Conservation (phyloP, 371 early-diverging fungal genomes). For the Sporodiniella umbellata region DNA sequence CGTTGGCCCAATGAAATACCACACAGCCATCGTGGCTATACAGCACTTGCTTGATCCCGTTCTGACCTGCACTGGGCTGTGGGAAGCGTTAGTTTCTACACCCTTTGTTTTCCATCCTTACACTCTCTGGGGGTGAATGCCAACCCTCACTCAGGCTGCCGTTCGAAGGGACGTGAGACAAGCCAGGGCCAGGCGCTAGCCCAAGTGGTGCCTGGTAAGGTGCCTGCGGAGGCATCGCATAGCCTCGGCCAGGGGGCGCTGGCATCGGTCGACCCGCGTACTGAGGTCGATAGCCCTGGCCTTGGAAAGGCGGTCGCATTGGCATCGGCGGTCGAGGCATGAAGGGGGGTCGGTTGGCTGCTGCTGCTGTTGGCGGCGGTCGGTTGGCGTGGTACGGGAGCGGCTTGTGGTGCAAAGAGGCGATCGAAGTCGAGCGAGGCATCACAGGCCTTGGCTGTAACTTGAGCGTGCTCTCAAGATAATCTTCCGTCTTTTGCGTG, state of each 20-base stretch:
- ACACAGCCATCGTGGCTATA: conserved; percentile 35
- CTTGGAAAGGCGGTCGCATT: background rate
- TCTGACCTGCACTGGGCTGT: conserved; percentile 13
- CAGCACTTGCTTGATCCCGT: conserved; percentile 27
- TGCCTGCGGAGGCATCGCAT: background rate
- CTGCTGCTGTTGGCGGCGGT: too few relatives aligned
- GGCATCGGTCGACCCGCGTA: background rate
- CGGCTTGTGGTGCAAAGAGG: too few relatives aligned
- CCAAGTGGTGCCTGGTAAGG: conserved; percentile 1
- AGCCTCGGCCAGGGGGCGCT: too few relatives aligned
- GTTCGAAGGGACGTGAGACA: background rate
- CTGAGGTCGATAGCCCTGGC: background rate
- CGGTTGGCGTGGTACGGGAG: too few relatives aligned
- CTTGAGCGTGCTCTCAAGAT: conserved; percentile 5
- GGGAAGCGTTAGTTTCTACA: background rate
- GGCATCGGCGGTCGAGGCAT: too few relatives aligned
- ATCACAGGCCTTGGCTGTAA: conserved; percentile 3
- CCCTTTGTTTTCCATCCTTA: conserved; percentile 12
- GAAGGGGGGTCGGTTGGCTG: too few relatives aligned
- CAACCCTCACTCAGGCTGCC: conserved; percentile 13
- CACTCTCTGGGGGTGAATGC: conserved; percentile 32
- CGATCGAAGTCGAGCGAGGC: background rate
- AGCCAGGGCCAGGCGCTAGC: conserved; percentile 13
- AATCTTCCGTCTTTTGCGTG: conserved; percentile 23
- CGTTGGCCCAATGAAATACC: conserved; percentile 46